Conservation (phyloP, 352 stramenopile genomes). For the Plasmopara halstedii region DNA sequence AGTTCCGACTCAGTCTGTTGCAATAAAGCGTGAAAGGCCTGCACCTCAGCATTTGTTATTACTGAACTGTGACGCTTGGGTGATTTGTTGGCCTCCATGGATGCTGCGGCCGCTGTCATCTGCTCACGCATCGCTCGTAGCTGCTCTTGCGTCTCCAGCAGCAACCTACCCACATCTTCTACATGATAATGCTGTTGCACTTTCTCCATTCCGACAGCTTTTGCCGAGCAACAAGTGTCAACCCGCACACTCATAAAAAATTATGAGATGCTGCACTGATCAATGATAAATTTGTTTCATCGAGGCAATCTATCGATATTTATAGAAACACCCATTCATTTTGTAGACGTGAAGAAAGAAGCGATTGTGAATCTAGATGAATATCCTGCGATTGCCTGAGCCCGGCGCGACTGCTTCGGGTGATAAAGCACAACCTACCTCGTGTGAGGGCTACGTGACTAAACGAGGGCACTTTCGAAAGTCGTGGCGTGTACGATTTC, state of each 20-base stretch:
- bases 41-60: slow-evolving; percentile 25
- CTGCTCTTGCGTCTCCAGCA: slow-evolving; percentile 78
- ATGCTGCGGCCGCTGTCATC: slow-evolving; percentile 31
- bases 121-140: slow-evolving; percentile 67
- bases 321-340: slow-evolving; percentile 17
- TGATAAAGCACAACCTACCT: slow-evolving; percentile 53
- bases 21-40: slow-evolving; percentile 61
- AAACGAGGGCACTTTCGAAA: slow-evolving; percentile 82
- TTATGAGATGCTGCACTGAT: slow-evolving; percentile 10
- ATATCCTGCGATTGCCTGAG: slow-evolving; percentile 49
- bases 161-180: slow-evolving; percentile 72
- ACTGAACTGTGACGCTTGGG: slow-evolving; percentile 24
- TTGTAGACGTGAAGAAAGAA: not conserved
- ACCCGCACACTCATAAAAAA: not conserved
- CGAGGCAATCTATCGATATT: slow-evolving; percentile 6
- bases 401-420: slow-evolving; percentile 7
- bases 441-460: slow-evolving; percentile 80
- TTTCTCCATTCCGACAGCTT: slow-evolving; percentile 45
- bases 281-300: not conserved
- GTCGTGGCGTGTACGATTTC: slow-evolving; percentile 74
- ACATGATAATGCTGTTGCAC: slow-evolving; percentile 75
- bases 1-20: slow-evolving; percentile 62
- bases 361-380: slow-evolving; percentile 25
- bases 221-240: slow-evolving; percentile 1
- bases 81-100: slow-evolving; percentile 25